Base-by-base conservation (phyloP, 768 basidiomycete species). In the Filobasidium wieringae region DNA sequence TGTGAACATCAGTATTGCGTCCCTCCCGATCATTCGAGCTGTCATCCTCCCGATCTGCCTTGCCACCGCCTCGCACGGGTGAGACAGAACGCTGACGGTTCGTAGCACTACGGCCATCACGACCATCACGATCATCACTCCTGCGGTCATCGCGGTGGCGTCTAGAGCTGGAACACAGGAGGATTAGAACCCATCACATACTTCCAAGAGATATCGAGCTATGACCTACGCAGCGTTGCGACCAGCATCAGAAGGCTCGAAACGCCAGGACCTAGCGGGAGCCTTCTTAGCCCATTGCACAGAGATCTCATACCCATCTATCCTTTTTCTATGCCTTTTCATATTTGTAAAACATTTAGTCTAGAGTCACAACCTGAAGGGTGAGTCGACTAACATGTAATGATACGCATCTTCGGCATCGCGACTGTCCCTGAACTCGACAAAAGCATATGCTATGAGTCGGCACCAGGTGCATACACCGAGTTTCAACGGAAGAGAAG, bases 211-310 rank as follows among this genome's bases (percentile, higher is more conserved):
- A 27, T 47, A 22, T 47, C 15, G 11, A 11, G 43, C 11, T 47
- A 8, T 9, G 15, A 12, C 15, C 22, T 22, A 47, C 15, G 8
- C 11, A 12, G 43, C 11, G 43, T 8, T 26, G 9, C 27, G 26
- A 32, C 14, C 12, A 31, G 29, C 15, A 27, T 47, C 29, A 32
- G 50, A 51, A 4, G 5, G 26, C 19, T 85, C 83, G 63, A 81
- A 82, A 60, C 86, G 84, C 86, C 86, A 88, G 37, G 84, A 81
- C n/a, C 84, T 79, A 39, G 84, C 86, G 4, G 86, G 87, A 58
- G 86, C 86, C 65, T 83, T 83, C 72, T 87, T 87, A 41, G 85
- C 84, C 85, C 85, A 86, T 78, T 88, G 85, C 61, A 88, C 84
- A 66, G 84, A 81, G 73, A 88, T 75, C 15, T 84, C 80, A 30